These are phyloP conservation scores for Pythium brassicae DNA, from an alignment of 352 stramenopile species.

Conservation along the genomic window DNA sequence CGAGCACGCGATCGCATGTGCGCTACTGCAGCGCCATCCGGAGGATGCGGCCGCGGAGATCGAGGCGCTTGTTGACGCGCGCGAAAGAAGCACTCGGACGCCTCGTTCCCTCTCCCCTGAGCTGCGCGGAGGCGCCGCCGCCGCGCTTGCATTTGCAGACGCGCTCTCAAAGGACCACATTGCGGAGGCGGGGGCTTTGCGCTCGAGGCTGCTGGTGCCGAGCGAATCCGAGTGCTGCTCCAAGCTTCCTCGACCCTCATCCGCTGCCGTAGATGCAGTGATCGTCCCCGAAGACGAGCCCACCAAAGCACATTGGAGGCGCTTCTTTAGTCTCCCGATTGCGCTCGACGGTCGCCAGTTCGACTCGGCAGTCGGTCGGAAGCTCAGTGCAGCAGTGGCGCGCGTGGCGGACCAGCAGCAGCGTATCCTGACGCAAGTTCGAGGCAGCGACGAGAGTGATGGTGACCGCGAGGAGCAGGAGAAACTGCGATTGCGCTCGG, in stretches of 20 bases:
- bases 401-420: constrained; percentile 7
- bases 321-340: constrained; percentile 1
- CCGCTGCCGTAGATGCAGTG: no score
- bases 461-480: neutral
- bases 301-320: neutral
- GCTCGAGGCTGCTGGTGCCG: neutral
- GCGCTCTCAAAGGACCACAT: neutral
- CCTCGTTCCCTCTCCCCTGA: constrained; percentile 1
- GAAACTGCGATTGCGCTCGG: neutral
- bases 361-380: constrained; percentile 5
- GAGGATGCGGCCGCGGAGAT: constrained; percentile 24
- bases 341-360: constrained; percentile 4
- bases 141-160: neutral
- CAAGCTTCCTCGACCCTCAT: no score
- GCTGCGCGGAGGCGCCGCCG: neutral
- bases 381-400: neutral
- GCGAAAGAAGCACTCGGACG: neutral
- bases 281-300: neutral
- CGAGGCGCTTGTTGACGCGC: constrained; percentile 3
- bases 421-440: neutral
- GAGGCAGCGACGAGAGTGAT: neutral
- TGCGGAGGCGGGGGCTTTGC: neutral
- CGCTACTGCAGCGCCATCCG: constrained; percentile 28
- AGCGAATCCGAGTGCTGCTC: no score
- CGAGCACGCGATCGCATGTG: constrained; percentile 13